Evolutionary conservation across 306 rosid genomes (phyloP).

Genomic region (Glycine latifolia): DNA sequence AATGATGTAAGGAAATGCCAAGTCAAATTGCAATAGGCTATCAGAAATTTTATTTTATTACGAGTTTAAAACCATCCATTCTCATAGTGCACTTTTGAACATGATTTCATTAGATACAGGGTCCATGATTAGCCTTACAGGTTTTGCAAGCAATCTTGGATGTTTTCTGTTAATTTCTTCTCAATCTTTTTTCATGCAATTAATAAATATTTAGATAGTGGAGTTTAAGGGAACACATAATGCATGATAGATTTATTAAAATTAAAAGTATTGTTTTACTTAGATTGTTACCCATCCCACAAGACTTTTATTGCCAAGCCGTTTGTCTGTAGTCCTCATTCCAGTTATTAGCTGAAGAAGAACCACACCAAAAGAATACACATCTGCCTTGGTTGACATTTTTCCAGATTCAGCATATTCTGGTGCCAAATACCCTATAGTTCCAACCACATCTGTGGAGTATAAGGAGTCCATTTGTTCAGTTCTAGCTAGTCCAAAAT

Average conservation of each 20-base stretch:
- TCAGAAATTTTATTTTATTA: not conserved
- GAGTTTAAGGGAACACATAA: not conserved
- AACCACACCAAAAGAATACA: conserved; percentile 81
- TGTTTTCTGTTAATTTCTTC: no score
- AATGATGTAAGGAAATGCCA: conserved; percentile 1
- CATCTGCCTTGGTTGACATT: conserved; percentile 82
- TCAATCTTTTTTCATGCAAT: no score
- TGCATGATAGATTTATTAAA: not conserved
- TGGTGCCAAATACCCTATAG: conserved; percentile 83
- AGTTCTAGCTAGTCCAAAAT: conserved; percentile 80
- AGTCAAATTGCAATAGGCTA: not conserved
- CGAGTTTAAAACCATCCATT: not conserved
- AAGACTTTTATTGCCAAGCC: conserved; percentile 69
- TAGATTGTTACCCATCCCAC: conserved; percentile 81
- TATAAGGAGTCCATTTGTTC: conserved; percentile 50
- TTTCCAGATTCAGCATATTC: conserved; percentile 84
- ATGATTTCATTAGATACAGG: no score
- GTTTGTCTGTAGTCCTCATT: conserved; percentile 68
- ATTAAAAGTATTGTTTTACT: conserved; percentile 4
- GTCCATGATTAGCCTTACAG: no score
- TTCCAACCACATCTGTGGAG: conserved; percentile 66
- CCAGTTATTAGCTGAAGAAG: conserved; percentile 81
- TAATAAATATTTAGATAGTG: not conserved
- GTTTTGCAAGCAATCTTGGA: no score
- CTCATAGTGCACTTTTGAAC: not conserved